Evolutionary conservation across 2,329 filamentous ascomycete species (phyloP).

Genomic region (Trichoderma sp.): DNA sequence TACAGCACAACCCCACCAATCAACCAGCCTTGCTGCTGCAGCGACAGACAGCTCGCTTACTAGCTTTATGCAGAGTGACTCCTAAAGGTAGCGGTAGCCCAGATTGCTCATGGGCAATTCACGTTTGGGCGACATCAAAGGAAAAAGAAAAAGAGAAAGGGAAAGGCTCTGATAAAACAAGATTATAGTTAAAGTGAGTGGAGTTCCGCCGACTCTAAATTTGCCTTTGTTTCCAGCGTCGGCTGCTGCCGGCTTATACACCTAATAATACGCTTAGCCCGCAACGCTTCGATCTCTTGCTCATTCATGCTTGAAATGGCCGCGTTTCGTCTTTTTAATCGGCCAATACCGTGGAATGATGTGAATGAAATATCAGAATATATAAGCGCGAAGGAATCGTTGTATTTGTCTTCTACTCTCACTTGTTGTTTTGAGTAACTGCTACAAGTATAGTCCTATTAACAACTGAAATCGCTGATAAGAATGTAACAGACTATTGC

Average conservation of each 20-base stretch:
- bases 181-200: slow-evolving; percentile 9
- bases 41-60: neutral
- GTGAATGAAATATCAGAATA: neutral
- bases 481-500: too few relatives aligned
- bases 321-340: neutral
- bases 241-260: neutral
- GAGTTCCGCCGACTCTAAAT: slow-evolving; percentile 2
- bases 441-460: too few relatives aligned
- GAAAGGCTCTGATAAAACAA: neutral
- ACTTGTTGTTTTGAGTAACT: too few relatives aligned
- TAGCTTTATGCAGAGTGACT: neutral
- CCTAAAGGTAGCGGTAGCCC: neutral
- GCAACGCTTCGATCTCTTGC: neutral
- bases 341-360: neutral
- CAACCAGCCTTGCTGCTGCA: neutral
- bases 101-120: neutral
- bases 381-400: neutral
- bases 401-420: neutral
- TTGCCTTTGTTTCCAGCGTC: neutral
- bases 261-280: neutral
- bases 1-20: neutral
- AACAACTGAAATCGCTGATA: too few relatives aligned
- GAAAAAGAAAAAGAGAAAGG: neutral
- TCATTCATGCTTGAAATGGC: neutral
- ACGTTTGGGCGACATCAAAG: neutral